These are phyloP conservation scores for Leptographium radiaticola DNA, from an alignment of 2,329 filamentous ascomycete genomes.

Conservation along the genomic window DNA sequence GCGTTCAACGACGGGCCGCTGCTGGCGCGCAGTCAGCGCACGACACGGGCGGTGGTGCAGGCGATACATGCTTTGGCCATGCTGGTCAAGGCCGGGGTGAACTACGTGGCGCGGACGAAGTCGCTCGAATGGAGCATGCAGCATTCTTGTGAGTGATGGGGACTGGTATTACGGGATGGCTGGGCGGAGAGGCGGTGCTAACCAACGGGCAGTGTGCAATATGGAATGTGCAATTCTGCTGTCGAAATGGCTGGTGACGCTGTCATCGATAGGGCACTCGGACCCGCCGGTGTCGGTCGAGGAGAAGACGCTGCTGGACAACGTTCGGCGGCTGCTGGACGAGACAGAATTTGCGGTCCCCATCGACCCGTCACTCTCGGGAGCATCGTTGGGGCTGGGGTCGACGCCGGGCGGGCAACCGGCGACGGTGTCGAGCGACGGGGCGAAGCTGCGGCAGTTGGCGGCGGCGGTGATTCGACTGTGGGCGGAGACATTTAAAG, in stretches of 20 bases:
- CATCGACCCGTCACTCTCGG: conserved; percentile 40
- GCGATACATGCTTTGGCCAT: conserved; percentile 56
- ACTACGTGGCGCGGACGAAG: conserved; percentile 48
- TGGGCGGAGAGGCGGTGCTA: neutral
- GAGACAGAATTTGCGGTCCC: conserved; percentile 51
- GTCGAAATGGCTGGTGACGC: conserved; percentile 47
- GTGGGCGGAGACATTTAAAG: conserved; percentile 50
- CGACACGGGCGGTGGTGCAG: conserved; percentile 53
- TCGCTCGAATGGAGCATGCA: conserved; percentile 51
- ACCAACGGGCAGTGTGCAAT: conserved; percentile 37
- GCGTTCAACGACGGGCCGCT: conserved; percentile 46
- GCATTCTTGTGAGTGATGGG: conserved; percentile 36
- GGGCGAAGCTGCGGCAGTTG: conserved; percentile 38
- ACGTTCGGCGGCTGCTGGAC: conserved; percentile 44
- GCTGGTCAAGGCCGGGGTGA: conserved; percentile 49
- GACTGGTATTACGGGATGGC: neutral
- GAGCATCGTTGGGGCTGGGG: conserved; percentile 11
- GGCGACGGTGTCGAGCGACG: conserved; percentile 26
- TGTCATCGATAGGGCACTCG: conserved; percentile 35
- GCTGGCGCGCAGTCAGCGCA: conserved; percentile 43
- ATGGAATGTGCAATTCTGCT: conserved; percentile 49
- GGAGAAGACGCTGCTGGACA: conserved; percentile 41
- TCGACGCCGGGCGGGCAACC: neutral
- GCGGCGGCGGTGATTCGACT: conserved; percentile 44
- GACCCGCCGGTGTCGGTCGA: conserved; percentile 37